Base-by-base conservation (phyloP, 768 basidiomycete genomes). In the Cubamyces lactineus region DNA sequence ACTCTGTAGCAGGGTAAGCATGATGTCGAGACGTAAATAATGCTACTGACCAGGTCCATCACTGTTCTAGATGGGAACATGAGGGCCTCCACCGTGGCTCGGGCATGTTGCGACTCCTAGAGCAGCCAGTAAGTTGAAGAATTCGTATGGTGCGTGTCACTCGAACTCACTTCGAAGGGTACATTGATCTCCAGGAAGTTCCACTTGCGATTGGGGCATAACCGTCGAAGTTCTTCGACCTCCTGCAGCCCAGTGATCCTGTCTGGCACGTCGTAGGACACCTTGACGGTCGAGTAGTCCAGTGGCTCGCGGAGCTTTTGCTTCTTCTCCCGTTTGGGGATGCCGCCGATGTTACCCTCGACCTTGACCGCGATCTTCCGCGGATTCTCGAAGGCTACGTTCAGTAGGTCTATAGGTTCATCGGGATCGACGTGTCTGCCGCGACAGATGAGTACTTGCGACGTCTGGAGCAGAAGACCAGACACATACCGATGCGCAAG, bases 381-480 rank as follows among this genome's bases (percentile, higher is more conserved):
- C n/a, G 94, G 94, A 69, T 97, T 97, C 71, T 98, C 94, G 66
- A 98, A 98, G 1, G 93, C 92, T 5, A 98, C 93, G 68, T 97
- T 97, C 8, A 98, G 78, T 1, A 98, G 77, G 70, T 98, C 96
- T 53, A 98, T 93, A 0, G 94, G 91, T 71, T 97, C 94, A 47
- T 84, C 79, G 17, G 76, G 52, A 11, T 91, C 86, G 38, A 94
- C 71, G 71, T 92, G 84, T 61, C 94, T 96, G 11, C 34, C 34
- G 34, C 9, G 9, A 34, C 11, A 9, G 34, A 11, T 34, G 34
- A 34, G 34, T 34, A 7, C 34, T 6, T 11, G 5, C 34, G 34
- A 11, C 34, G 11, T 6, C 5, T 34, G 9, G 34, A 34, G n/a
- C 7, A 19, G n/a, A 34, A n/a, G 23, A 19, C 15, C 1, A 26